Percentiles rank a stretch among this genome's conserved stretches.
Evolutionary conservation across 805 yeast species (phyloP).

Genomic region (Saccharomycopsis vini): DNA sequence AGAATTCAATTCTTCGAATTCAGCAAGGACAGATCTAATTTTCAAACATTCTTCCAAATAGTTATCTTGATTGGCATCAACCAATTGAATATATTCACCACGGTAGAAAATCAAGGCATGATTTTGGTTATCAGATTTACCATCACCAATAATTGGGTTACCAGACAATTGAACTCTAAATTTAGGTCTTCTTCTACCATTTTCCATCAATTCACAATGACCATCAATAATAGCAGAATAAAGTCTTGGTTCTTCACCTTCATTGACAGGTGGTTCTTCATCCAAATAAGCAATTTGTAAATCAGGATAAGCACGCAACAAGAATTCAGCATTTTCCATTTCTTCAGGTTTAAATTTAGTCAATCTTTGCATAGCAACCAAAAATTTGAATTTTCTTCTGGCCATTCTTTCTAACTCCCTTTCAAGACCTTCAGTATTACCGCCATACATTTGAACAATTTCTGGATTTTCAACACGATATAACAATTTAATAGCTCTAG

Average conservation of each 20-base stretch:
- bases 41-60: conserved; percentile 90
- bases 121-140: conserved; percentile 93
- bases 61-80: conserved; percentile 95
- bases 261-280: conserved; percentile 28
- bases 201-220: conserved; percentile 44
- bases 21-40: conserved; percentile 78
- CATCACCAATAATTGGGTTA: conserved; percentile 92
- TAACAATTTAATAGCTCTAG: conserved; percentile 60
- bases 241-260: conserved; percentile 25
- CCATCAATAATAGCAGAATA: conserved; percentile 69
- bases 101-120: conserved; percentile 78
- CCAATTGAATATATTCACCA: conserved; percentile 90
- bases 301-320: conserved; percentile 68
- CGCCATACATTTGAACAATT: conserved; percentile 50
- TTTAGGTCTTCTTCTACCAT: conserved; percentile 51
- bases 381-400: conserved; percentile 65
- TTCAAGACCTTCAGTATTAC: conserved; percentile 48
- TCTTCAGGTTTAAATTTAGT: conserved; percentile 59
- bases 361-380: conserved; percentile 84
- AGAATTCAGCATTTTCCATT: conserved; percentile 52
- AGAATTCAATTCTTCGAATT: conserved; percentile 72
- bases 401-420: conserved; percentile 65
- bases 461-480: conserved; percentile 59
- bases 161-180: conserved; percentile 76
- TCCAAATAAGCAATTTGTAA: conserved; percentile 47